Evolutionary conservation across 2,329 filamentous ascomycete species (phyloP).

Genomic region (Uncinocarpus reesii): DNA sequence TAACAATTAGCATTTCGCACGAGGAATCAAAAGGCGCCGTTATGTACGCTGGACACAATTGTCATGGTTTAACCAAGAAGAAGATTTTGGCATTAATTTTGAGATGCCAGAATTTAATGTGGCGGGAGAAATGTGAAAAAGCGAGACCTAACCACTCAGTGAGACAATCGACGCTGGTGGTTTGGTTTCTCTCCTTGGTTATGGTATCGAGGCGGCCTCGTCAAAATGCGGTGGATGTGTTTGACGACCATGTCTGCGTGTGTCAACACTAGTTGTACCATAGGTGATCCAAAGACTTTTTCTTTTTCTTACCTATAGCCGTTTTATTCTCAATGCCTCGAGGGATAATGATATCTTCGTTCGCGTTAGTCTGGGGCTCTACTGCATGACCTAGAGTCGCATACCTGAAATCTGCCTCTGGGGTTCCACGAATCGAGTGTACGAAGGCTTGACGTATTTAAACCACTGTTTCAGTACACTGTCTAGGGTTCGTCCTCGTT

Average conservation of each 20-base stretch:
- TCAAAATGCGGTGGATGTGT: slow-evolving; percentile 77
- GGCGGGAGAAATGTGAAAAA: too few species aligned
- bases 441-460: slow-evolving; percentile 89
- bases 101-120: too few species aligned
- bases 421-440: slow-evolving; percentile 84
- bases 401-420: slow-evolving; percentile 74
- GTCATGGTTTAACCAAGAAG: background rate
- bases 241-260: slow-evolving; percentile 74
- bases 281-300: too few species aligned
- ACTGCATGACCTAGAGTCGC: slow-evolving; percentile 16
- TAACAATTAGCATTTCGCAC: too few species aligned
- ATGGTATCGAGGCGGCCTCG: slow-evolving; percentile 76
- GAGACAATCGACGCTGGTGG: slow-evolving; percentile 6
- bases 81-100: background rate
- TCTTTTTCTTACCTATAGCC: slow-evolving; percentile 56
- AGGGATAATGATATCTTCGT: slow-evolving; percentile 77
- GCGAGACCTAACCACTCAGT: background rate
- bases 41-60: too few species aligned
- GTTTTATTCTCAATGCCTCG: slow-evolving; percentile 90
- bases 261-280: slow-evolving; percentile 17
- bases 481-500: slow-evolving; percentile 82
- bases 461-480: slow-evolving; percentile 99
- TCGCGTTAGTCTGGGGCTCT: slow-evolving; percentile 3
- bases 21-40: too few species aligned
- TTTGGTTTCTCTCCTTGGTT: slow-evolving; percentile 48